These are phyloP conservation scores for Yamadazyma atlantica DNA, from an alignment of 1,139 yeast species.

Conservation along the genomic window DNA sequence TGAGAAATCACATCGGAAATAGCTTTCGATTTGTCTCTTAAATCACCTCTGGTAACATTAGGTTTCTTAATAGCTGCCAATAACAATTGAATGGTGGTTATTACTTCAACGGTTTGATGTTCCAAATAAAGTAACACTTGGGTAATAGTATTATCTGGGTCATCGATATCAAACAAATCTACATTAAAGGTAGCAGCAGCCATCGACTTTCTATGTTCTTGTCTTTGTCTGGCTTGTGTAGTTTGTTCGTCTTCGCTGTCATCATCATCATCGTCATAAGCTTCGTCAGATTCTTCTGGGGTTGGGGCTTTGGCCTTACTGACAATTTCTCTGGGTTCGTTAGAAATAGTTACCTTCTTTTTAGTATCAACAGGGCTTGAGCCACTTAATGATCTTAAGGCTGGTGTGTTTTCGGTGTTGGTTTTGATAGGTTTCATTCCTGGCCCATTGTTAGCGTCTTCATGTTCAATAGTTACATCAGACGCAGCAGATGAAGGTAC, in stretches of 20 bases:
- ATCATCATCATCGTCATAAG: slow-evolving; percentile 17
- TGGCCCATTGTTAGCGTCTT: slow-evolving; percentile 5
- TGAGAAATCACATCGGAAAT: slow-evolving; percentile 76
- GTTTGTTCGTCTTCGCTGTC: slow-evolving; percentile 25
- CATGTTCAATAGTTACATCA: slow-evolving; percentile 20
- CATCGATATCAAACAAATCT: slow-evolving; percentile 72
- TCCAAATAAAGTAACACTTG: slow-evolving; percentile 85
- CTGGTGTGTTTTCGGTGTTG: slow-evolving; percentile 4
- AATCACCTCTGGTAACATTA: slow-evolving; percentile 71
- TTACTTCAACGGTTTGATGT: slow-evolving; percentile 91
- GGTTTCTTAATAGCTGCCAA: slow-evolving; percentile 75
- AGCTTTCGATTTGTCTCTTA: slow-evolving; percentile 70
- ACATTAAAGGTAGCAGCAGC: slow-evolving; percentile 63
- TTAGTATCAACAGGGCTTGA: neutral
- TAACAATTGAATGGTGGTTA: slow-evolving; percentile 82
- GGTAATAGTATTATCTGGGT: slow-evolving; percentile 84
- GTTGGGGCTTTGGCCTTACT: neutral
- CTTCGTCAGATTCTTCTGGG: slow-evolving; percentile 7
- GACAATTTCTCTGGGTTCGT: neutral
- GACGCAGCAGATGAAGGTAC: slow-evolving; percentile 21
- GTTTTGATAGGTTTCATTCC: slow-evolving; percentile 3
- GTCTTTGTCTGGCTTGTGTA: slow-evolving; percentile 42
- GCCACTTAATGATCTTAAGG: slow-evolving; percentile 5
- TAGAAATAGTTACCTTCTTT: slow-evolving; percentile 7
- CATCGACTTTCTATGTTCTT: slow-evolving; percentile 50